Conservation (phyloP, 73 alveolate species). For the Paramecium caudatum region DNA sequence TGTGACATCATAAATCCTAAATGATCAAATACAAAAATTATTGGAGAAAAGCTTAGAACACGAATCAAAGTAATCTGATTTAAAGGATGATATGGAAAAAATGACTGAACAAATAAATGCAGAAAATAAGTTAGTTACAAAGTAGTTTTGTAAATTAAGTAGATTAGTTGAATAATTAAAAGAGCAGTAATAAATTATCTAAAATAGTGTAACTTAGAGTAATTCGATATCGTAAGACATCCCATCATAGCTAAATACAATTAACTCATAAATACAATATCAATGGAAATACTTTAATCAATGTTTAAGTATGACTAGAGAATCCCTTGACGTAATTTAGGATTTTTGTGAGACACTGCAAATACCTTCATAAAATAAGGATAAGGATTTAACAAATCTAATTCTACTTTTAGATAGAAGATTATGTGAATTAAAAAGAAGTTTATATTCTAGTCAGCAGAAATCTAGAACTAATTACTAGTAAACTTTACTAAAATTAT, state of each 20-base stretch:
- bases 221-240: not conserved
- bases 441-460: not conserved
- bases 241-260: not conserved
- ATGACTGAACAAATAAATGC: not conserved
- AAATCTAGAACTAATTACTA: not conserved
- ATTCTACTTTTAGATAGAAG: not conserved
- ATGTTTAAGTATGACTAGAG: not conserved
- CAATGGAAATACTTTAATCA: slow-evolving; percentile 24
- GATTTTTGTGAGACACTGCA: slow-evolving; percentile 32
- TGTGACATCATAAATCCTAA: not conserved
- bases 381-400: slow-evolving; percentile 14
- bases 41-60: no score
- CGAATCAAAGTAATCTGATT: no score
- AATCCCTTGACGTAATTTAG: not conserved
- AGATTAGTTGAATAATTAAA: not conserved
- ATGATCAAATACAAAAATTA: not conserved
- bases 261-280: not conserved
- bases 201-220: not conserved
- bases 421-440: slow-evolving; percentile 9
- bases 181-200: not conserved
- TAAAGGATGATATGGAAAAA: no score
- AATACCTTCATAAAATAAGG: slow-evolving; percentile 8
- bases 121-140: not conserved
- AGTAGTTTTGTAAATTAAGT: not conserved
- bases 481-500: not conserved